A percentile compares a stretch with the other conserved stretches of the same genome.
phyloP scores from a whole-genome alignment of 768 basidiomycete species.

The Steccherinum ochraceum region DNA sequence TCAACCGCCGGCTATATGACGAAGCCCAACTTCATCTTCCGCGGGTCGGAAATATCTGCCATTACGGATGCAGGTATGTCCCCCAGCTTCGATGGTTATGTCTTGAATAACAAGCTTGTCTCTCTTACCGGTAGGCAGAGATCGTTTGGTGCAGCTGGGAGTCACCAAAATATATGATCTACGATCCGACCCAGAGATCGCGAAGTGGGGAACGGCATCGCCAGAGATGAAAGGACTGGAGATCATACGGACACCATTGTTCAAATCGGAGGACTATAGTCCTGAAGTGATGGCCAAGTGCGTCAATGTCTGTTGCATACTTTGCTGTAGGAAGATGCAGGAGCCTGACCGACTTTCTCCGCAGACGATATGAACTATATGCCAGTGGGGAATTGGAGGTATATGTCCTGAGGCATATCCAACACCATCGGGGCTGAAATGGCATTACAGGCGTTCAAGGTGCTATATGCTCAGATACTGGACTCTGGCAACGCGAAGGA shows the following conservation, averaged over 20 bases:
- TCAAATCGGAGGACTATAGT: constrained; percentile 69
- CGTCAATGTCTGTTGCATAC: constrained; percentile 35
- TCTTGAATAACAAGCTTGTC: too few relatives aligned
- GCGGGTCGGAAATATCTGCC: constrained; percentile 66
- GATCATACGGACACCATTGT: constrained; percentile 56
- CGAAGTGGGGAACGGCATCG: constrained; percentile 61
- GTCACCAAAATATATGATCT: constrained; percentile 70
- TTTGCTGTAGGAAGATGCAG: background rate
- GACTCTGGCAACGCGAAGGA: constrained; percentile 65
- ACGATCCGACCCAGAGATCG: constrained; percentile 74
- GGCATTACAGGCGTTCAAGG: constrained; percentile 64
- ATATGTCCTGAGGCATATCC: background rate
- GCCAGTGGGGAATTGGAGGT: constrained; percentile 79
- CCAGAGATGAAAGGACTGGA: constrained; percentile 61
- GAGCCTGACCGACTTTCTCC: background rate
- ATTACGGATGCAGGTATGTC: constrained; percentile 63
- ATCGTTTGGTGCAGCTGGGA: constrained; percentile 51
- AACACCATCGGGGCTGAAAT: constrained; percentile 3
- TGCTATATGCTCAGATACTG: constrained; percentile 74
- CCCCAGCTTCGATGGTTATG: background rate
- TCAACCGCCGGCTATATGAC: constrained; percentile 43
- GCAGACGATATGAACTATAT: constrained; percentile 65
- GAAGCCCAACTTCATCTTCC: constrained; percentile 51
- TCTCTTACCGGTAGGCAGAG: constrained; percentile 39
- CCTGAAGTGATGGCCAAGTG: constrained; percentile 82